These are phyloP conservation scores for Chlamydomonas urium DNA, from an alignment of 139 green algal genomes.

Conservation along the genomic window DNA sequence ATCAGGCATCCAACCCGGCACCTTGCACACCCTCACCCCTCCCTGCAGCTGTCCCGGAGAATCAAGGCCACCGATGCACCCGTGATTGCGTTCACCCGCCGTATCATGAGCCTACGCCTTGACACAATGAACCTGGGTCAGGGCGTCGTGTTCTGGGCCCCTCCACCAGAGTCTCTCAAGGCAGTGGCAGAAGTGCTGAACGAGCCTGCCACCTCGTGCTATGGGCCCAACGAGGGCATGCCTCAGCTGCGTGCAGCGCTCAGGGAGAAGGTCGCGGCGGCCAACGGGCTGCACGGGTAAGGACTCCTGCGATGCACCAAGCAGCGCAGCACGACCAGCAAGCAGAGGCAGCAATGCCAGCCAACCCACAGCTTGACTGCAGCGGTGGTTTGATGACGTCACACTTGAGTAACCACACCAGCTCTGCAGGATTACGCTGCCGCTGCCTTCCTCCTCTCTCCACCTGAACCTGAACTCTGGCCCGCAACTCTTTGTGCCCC, in stretches of 20 bases:
- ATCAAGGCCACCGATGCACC: conserved; percentile 66
- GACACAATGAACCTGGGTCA: conserved; percentile 27
- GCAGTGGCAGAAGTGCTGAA: conserved; percentile 1
- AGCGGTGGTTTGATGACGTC: too few species aligned
- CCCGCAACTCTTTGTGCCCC: too few species aligned
- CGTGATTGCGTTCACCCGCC: conserved; percentile 51
- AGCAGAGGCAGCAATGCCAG: too few species aligned
- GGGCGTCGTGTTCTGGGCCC: conserved; percentile 36
- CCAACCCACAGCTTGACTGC: too few species aligned
- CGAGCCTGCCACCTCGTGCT: conserved; percentile 25
- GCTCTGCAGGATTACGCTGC: too few species aligned
- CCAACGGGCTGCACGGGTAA: conserved; percentile 68
- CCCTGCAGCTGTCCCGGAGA: conserved; percentile 48
- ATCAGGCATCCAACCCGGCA: too few species aligned
- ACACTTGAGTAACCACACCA: too few species aligned
- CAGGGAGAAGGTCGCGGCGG: conserved; percentile 58
- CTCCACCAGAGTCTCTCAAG: conserved; percentile 4
- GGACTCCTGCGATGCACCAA: too few species aligned
- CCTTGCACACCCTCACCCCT: too few species aligned
- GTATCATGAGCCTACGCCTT: conserved; percentile 15
- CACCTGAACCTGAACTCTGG: too few species aligned
- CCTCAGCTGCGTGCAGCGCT: conserved; percentile 70
- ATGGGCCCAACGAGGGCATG: conserved; percentile 73
- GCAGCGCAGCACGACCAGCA: too few species aligned
- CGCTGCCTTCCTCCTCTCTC: too few species aligned